These are phyloP conservation scores for Diaporthe sp. DNA, from an alignment of 2,329 filamentous ascomycete species.

Conservation along the genomic window DNA sequence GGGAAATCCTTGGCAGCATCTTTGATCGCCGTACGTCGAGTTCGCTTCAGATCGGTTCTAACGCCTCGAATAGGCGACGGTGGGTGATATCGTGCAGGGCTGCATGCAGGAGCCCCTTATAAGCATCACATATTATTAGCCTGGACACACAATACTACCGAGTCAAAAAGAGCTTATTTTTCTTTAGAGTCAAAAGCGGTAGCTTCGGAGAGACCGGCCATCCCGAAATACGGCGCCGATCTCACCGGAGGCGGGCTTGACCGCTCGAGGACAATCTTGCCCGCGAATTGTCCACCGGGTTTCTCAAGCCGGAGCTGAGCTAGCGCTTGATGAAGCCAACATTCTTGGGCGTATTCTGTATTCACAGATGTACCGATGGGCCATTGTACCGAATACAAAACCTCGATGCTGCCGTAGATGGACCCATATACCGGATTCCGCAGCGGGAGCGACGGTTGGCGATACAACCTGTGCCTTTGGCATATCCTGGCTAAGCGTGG, in stretches of 20 bases:
- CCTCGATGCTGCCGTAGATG: background rate
- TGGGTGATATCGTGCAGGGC: conserved; percentile 27
- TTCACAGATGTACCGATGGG: background rate
- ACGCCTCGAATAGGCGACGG: background rate
- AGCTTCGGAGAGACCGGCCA: background rate
- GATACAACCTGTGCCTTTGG: background rate
- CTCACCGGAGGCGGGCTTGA: background rate
- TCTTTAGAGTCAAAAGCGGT: background rate
- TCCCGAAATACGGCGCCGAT: conserved; percentile 2
- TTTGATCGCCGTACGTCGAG: background rate
- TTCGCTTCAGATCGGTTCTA: background rate
- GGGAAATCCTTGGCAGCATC: background rate
- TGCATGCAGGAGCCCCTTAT: conserved; percentile 5
- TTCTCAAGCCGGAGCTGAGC: background rate
- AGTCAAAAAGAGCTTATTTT: conserved; percentile 12
- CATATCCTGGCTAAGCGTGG: background rate
- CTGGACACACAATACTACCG: background rate
- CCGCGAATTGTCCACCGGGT: background rate
- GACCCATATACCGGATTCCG: background rate
- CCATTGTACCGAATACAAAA: background rate
- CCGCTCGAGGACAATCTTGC: background rate
- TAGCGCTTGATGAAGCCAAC: background rate
- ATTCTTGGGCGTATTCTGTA: background rate
- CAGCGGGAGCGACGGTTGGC: background rate
- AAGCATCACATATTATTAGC: background rate